These are phyloP conservation scores for Linnemannia exigua DNA, from an alignment of 192 early-diverging fungal genomes.

Conservation along the genomic window DNA sequence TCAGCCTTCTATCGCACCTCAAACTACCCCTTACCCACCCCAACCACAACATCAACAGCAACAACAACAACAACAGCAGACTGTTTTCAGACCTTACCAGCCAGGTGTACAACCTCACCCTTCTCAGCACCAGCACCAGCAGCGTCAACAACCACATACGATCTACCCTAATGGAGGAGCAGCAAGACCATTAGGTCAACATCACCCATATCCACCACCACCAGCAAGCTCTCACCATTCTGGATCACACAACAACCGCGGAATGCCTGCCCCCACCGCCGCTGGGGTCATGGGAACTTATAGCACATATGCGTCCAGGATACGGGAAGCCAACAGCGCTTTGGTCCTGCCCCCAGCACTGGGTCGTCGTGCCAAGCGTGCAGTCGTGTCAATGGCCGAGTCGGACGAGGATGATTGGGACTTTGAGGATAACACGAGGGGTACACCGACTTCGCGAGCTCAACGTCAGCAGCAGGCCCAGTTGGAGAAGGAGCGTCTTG, in stretches of 20 bases:
- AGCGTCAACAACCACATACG: conserved; percentile 1
- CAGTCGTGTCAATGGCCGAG: conserved; percentile 55
- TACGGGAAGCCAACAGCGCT: conserved; percentile 66
- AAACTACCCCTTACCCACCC: background rate
- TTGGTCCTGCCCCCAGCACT: conserved; percentile 61
- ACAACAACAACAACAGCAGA: background rate
- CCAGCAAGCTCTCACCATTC: background rate
- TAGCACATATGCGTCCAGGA: conserved; percentile 65
- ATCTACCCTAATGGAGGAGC: background rate
- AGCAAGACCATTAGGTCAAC: conserved; percentile 2
- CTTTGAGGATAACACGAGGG: conserved; percentile 58
- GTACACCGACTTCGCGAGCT: conserved; percentile 40
- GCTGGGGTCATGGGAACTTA: conserved; percentile 47
- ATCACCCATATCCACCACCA: conserved; percentile 13
- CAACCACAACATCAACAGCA: no score
- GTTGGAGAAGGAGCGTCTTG: conserved; percentile 36
- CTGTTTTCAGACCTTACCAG: background rate
- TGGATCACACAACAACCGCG: conserved; percentile 1
- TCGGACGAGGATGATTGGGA: conserved; percentile 64
- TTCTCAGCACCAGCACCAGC: background rate
- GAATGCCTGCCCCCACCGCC: background rate
- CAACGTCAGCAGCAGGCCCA: conserved; percentile 20
- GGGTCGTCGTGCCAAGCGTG: conserved; percentile 54
- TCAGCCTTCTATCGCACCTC: background rate
- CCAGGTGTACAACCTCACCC: background rate